Conservation (phyloP, 768 basidiomycete genomes). For the Podaxis carcinomalis region DNA sequence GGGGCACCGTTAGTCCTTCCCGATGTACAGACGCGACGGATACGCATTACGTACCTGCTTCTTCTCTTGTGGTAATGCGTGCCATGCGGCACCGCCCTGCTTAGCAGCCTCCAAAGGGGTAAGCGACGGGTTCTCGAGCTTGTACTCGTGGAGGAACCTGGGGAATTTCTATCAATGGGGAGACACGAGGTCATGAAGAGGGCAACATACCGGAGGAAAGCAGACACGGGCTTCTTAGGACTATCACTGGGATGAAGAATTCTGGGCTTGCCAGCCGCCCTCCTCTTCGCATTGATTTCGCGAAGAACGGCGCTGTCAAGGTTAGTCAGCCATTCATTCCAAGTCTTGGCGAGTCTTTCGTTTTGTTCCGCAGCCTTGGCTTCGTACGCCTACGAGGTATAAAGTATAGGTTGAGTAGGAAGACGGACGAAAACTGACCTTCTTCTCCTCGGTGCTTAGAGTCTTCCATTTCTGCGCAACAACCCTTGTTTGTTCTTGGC, state of each 20-base stretch:
- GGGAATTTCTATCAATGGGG: background rate
- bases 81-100: conserved; percentile 8
- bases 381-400: background rate
- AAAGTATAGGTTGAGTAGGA: background rate
- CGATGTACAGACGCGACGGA: background rate
- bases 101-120: background rate
- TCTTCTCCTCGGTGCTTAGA: conserved; percentile 1
- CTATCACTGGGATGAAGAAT: background rate
- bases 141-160: conserved; percentile 7
- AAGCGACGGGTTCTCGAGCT: background rate
- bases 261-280: conserved; percentile 1
- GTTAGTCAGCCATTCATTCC: conserved; percentile 14
- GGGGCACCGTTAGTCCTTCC: background rate
- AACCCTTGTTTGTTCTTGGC: background rate
- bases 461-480: background rate
- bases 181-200: background rate
- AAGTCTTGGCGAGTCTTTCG: background rate
- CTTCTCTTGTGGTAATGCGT: conserved; percentile 2
- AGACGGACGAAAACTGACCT: background rate
- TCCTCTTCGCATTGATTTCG: conserved; percentile 14
- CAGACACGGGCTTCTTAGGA: background rate
- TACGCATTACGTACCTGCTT: conserved; percentile 9
- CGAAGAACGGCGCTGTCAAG: conserved; percentile 14
- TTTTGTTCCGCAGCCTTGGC: background rate
- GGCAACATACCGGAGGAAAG: conserved; percentile 12